A percentile compares a stretch with the other conserved stretches of the same genome.
phyloP scores from a whole-genome alignment of 371 early-diverging fungal species.

The Smittium culicis region DNA sequence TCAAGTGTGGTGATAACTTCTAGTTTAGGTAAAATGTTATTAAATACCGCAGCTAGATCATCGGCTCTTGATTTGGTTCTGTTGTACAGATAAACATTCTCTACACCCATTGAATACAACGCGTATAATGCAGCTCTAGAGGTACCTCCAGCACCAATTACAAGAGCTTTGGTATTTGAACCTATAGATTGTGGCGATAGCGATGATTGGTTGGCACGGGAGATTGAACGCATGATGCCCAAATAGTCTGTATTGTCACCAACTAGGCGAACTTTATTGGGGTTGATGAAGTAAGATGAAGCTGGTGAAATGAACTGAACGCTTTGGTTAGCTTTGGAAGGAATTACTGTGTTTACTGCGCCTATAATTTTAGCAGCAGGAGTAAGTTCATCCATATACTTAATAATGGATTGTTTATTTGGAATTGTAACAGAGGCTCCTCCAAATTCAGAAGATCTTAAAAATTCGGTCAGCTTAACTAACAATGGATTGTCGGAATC shows the following conservation, averaged over 20 bases:
- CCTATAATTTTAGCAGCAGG: constrained; percentile 72
- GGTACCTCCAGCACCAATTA: constrained; percentile 95
- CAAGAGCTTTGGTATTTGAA: constrained; percentile 40
- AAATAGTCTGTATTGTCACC: constrained; percentile 94
- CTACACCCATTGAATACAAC: constrained; percentile 53
- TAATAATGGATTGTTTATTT: constrained; percentile 69
- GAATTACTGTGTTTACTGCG: constrained; percentile 79
- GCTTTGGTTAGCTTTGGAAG: constrained; percentile 1
- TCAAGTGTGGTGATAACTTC: constrained; percentile 21
- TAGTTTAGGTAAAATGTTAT: constrained; percentile 33
- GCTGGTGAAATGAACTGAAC: constrained; percentile 2
- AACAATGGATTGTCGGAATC: constrained; percentile 30
- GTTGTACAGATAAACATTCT: constrained; percentile 68
- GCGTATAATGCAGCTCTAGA: constrained; percentile 85
- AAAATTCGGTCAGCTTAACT: constrained; percentile 38
- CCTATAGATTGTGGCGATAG: constrained; percentile 14
- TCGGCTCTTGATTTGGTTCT: constrained; percentile 63
- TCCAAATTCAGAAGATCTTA: constrained; percentile 58
- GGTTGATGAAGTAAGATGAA: constrained; percentile 6
- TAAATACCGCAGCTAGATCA: constrained; percentile 52
- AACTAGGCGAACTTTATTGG: constrained; percentile 35
- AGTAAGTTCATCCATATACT: constrained; percentile 50
- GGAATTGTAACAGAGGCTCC: constrained; percentile 94
- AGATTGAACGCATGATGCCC: constrained; percentile 60
- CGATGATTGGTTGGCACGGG: constrained; percentile 27